Percentiles rank a stretch among this genome's conserved stretches.
phyloP scores from a whole-genome alignment of 345 rosid species.

The Geranium rotundifolium region DNA sequence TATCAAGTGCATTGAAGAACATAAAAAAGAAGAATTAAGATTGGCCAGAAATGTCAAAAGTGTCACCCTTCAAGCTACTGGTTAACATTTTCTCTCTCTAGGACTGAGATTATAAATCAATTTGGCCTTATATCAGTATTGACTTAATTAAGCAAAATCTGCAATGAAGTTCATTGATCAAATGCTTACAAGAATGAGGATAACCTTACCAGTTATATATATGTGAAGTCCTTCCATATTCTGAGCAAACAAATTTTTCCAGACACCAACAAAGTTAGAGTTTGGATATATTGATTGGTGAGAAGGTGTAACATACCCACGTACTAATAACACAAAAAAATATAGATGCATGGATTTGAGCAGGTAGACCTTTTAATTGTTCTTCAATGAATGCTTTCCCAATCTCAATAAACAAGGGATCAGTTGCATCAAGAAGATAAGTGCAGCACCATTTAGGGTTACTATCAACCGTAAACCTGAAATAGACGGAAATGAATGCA shows the following conservation, averaged over 20 bases:
- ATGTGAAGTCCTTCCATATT: conserved; percentile 55
- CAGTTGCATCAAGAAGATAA: conserved; percentile 69
- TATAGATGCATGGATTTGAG: not conserved
- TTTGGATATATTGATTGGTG: conserved; percentile 8
- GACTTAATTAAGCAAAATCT: not conserved
- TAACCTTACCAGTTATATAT: conserved; percentile 57
- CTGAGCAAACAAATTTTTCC: conserved; percentile 23
- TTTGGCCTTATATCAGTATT: conserved; percentile 1
- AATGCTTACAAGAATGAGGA: conserved; percentile 6
- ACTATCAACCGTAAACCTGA: conserved; percentile 54
- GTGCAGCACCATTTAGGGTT: conserved; percentile 63
- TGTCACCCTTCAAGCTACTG: not conserved
- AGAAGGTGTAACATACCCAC: conserved; percentile 3
- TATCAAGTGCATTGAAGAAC: not conserved
- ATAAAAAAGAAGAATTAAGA: not conserved
- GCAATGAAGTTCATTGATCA: conserved; percentile 7
- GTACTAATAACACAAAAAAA: conserved; percentile 1
- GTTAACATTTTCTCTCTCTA: not conserved
- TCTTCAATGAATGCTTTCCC: conserved; percentile 53
- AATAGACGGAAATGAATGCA: conserved; percentile 2
- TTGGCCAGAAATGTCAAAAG: not conserved
- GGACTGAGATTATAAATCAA: not conserved
- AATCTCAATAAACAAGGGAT: conserved; percentile 58
- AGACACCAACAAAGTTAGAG: conserved; percentile 4
- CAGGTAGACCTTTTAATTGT: conserved; percentile 34